Conservation (phyloP, 1,284 basidiomycete genomes). For the Leccinum solheimii region DNA sequence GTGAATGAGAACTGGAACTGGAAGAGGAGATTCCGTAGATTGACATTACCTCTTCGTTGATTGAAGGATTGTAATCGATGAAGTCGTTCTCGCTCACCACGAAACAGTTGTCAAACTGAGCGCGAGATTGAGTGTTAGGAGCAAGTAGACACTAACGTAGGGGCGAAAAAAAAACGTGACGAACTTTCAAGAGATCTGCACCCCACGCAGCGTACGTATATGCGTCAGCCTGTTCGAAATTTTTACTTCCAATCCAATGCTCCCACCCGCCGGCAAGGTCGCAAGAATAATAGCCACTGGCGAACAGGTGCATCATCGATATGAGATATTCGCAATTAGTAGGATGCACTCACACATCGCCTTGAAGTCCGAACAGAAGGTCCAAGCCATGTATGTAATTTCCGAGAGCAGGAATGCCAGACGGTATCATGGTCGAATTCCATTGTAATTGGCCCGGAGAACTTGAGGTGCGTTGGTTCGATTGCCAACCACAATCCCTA, state of each 20-base stretch:
- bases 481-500: slow-evolving; percentile 19
- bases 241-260: slow-evolving; percentile 11
- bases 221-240: slow-evolving; percentile 11
- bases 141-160: too few relatives aligned
- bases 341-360: slow-evolving; percentile 11
- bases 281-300: slow-evolving; percentile 12
- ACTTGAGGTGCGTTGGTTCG: slow-evolving; percentile 2
- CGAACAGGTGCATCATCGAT: background rate
- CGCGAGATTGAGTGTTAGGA: too few relatives aligned
- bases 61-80: background rate
- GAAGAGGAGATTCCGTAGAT: too few relatives aligned
- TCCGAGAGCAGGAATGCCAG: slow-evolving; percentile 15
- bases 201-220: slow-evolving; percentile 7
- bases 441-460: background rate
- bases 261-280: background rate
- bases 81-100: too few relatives aligned
- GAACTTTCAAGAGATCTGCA: slow-evolving; percentile 14
- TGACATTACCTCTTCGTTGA: slow-evolving; percentile 5
- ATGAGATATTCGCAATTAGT: background rate
- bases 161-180: background rate
- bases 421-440: slow-evolving; percentile 3
- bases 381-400: slow-evolving; percentile 7
- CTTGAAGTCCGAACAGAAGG: slow-evolving; percentile 11
- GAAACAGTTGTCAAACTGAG: too few relatives aligned
- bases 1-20: background rate